Evolutionary conservation across 768 basidiomycete genomes (phyloP).

Genomic region (Lenzites betulinus): DNA sequence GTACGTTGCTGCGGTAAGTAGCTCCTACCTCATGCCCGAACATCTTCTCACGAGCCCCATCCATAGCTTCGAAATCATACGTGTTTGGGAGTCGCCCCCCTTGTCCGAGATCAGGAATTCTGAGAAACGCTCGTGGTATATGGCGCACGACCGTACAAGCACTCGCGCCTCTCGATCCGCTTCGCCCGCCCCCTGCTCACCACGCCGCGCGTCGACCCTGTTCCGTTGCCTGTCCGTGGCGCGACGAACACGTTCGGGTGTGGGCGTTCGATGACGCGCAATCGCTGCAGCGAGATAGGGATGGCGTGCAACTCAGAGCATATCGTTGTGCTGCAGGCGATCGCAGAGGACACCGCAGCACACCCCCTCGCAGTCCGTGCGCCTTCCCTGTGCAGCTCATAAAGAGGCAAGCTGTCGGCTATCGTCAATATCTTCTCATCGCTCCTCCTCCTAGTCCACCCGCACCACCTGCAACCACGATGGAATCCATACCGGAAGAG

Average conservation of each 20-base stretch:
- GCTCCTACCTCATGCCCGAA: background rate
- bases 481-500: too few relatives aligned
- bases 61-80: background rate
- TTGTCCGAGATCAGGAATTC: too few relatives aligned
- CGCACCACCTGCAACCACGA: too few relatives aligned
- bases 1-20: slow-evolving; percentile 8
- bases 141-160: background rate
- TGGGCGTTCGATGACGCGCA: too few relatives aligned
- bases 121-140: background rate
- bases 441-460: too few relatives aligned
- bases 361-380: background rate
- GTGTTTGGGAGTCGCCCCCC: too few relatives aligned
- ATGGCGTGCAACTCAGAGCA: background rate
- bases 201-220: background rate
- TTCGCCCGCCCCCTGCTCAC: background rate
- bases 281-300: too few relatives aligned
- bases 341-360: background rate
- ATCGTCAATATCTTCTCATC: too few relatives aligned
- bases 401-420: too few relatives aligned
- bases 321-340: background rate
- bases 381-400: too few relatives aligned
- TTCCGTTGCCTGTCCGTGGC: background rate
- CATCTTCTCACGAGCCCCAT: background rate
- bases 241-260: background rate
- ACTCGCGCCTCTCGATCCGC: background rate